Evolutionary conservation across 345 rosid species (phyloP).

Genomic region (Viola odorata): DNA sequence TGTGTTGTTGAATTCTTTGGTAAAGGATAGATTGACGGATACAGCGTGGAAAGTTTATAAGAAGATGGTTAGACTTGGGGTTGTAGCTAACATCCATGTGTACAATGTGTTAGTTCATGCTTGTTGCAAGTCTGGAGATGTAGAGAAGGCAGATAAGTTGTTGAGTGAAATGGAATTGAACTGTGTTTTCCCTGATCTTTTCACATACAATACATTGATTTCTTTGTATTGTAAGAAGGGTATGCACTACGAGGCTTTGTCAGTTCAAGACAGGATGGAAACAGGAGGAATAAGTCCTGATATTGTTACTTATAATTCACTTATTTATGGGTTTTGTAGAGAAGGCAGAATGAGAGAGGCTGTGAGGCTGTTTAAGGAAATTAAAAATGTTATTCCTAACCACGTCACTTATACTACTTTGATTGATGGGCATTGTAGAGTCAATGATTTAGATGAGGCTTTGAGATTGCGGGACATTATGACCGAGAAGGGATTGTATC

Average conservation of each 20-base stretch:
- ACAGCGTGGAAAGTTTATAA: conserved; percentile 72
- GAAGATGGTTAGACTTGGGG: conserved; percentile 71
- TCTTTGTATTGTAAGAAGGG: conserved; percentile 72
- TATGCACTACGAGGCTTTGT: conserved; percentile 88
- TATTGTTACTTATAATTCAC: conserved; percentile 73
- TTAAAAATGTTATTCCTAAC: conserved; percentile 51
- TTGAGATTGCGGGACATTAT: conserved; percentile 60
- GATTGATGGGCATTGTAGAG: conserved; percentile 87
- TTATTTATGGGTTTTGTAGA: conserved; percentile 66
- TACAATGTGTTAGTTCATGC: conserved; percentile 88
- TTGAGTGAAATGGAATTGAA: conserved; percentile 75
- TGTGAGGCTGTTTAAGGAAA: conserved; percentile 59
- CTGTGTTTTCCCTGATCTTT: conserved; percentile 54
- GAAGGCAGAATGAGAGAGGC: conserved; percentile 98
- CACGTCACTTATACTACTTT: conserved; percentile 74
- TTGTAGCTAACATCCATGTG: conserved; percentile 61
- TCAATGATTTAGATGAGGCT: conserved; percentile 68
- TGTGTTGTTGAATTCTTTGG: conserved; percentile 65
- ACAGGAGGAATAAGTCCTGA: conserved; percentile 61
- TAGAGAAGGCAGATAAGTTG: conserved; percentile 59
- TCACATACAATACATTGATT: conserved; percentile 73
- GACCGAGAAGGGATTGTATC: conserved; percentile 66
- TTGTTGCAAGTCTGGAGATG: conserved; percentile 71
- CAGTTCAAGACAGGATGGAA: conserved; percentile 82
- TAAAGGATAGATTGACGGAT: conserved; percentile 62